phyloP scores from a whole-genome alignment of 2,329 filamentous ascomycete genomes.

The Pestalotiopsis sp. region DNA sequence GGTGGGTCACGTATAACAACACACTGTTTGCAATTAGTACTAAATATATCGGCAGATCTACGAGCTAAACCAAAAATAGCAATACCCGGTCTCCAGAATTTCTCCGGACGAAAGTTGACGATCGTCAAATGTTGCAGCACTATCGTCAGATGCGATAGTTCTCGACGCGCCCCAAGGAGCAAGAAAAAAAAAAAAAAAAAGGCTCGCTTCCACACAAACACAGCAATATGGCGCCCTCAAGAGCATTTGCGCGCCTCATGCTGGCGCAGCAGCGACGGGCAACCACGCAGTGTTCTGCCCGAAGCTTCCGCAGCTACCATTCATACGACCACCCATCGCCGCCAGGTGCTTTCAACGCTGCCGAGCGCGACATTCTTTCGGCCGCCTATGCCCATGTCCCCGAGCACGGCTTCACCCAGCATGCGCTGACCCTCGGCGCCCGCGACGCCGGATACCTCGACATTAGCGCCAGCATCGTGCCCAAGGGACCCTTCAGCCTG shows the following conservation, averaged over 20 bases:
- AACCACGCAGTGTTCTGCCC: not conserved
- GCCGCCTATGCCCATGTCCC: conserved; percentile 82
- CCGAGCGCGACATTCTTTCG: conserved; percentile 77
- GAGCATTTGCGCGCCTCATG: conserved; percentile 2
- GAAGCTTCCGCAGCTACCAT: conserved; percentile 58
- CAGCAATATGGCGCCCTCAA: conserved; percentile 10
- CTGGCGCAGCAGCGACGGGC: not conserved
- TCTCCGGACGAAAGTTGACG: not conserved
- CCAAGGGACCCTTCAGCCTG: conserved; percentile 78
- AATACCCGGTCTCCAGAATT: not conserved
- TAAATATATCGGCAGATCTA: not conserved
- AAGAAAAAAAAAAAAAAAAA: no score
- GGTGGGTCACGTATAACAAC: no score
- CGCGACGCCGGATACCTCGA: conserved; percentile 85
- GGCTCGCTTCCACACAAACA: not conserved
- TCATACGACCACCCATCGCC: conserved; percentile 70
- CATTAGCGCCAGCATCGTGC: conserved; percentile 81
- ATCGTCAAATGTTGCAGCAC: not conserved
- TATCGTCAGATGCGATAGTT: conserved; percentile 2
- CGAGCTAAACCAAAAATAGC: not conserved
- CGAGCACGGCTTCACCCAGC: conserved; percentile 76
- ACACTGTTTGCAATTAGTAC: no score
- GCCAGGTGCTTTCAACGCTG: conserved; percentile 63
- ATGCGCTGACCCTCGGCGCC: conserved; percentile 75
- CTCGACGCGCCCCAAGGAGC: not conserved